These are phyloP conservation scores for Saksenaea oblongispora DNA, from an alignment of 371 early-diverging fungal genomes.

Conservation along the genomic window DNA sequence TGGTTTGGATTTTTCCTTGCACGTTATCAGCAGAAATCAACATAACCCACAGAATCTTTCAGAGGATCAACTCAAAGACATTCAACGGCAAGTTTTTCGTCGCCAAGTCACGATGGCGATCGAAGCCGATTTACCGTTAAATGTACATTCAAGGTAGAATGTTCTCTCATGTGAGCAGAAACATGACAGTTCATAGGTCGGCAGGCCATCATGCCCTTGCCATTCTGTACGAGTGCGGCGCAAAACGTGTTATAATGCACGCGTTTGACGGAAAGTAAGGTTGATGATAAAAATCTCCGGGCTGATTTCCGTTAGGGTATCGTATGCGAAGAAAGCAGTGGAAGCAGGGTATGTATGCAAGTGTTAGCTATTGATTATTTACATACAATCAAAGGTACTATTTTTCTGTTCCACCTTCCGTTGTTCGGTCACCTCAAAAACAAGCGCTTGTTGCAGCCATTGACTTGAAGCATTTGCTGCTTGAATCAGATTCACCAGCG, in stretches of 20 bases:
- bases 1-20: conserved; percentile 72
- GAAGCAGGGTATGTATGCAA: conserved; percentile 28
- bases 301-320: conserved; percentile 14
- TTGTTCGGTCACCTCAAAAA: conserved; percentile 50
- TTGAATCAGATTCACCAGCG: conserved; percentile 77
- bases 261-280: conserved; percentile 69
- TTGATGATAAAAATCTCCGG: neutral
- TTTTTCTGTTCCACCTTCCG: conserved; percentile 63
- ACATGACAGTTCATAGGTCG: conserved; percentile 17
- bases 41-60: conserved; percentile 22
- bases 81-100: conserved; percentile 58
- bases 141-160: conserved; percentile 63
- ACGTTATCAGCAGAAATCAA: conserved; percentile 42
- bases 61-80: conserved; percentile 45
- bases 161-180: neutral
- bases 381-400: conserved; percentile 22
- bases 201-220: conserved; percentile 73
- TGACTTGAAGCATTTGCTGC: conserved; percentile 53
- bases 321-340: conserved; percentile 50
- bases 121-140: conserved; percentile 55
- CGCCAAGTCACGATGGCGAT: conserved; percentile 57
- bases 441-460: conserved; percentile 52
- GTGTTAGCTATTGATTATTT: neutral
- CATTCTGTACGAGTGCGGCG: conserved; percentile 51
- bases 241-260: conserved; percentile 60